Evolutionary conservation across 169 alveolate genomes (phyloP).

Genomic region (Neospora caninum): DNA sequence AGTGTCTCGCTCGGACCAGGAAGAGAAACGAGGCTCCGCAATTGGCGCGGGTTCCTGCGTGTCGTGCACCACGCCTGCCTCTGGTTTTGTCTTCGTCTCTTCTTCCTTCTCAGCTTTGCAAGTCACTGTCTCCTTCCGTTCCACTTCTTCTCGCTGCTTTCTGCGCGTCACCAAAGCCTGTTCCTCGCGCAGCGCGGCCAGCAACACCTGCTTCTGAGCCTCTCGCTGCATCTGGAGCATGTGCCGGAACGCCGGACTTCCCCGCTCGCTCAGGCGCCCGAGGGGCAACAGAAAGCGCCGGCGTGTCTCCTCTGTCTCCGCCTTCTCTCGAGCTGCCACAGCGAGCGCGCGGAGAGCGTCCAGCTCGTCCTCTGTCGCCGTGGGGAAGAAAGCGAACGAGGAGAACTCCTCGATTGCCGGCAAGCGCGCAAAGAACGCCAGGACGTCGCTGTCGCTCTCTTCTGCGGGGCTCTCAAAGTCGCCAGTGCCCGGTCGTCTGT

Average conservation of each 20-base stretch:
- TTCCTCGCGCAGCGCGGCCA: neutral
- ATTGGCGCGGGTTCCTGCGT: too few relatives aligned
- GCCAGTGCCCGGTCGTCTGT: neutral
- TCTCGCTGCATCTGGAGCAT: neutral
- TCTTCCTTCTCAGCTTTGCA: too few relatives aligned
- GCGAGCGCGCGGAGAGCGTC: neutral
- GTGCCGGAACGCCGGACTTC: neutral
- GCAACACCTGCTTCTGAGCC: neutral
- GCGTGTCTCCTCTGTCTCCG: neutral
- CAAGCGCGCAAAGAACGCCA: neutral
- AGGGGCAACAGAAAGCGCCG: neutral
- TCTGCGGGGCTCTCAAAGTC: neutral
- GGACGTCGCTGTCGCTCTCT: neutral
- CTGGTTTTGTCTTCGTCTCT: neutral
- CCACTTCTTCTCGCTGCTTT: neutral
- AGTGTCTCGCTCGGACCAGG: too few relatives aligned
- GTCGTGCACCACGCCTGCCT: neutral
- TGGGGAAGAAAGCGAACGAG: conserved; percentile 17
- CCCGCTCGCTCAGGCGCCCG: neutral
- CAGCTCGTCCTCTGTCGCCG: neutral
- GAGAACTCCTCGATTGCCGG: neutral
- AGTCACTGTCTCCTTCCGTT: too few relatives aligned
- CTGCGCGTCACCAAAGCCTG: neutral
- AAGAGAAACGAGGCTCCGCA: too few relatives aligned
- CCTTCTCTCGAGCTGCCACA: neutral